phyloP scores from a whole-genome alignment of 2,329 filamentous ascomycete genomes.

The Paracamarosporium sp. region DNA sequence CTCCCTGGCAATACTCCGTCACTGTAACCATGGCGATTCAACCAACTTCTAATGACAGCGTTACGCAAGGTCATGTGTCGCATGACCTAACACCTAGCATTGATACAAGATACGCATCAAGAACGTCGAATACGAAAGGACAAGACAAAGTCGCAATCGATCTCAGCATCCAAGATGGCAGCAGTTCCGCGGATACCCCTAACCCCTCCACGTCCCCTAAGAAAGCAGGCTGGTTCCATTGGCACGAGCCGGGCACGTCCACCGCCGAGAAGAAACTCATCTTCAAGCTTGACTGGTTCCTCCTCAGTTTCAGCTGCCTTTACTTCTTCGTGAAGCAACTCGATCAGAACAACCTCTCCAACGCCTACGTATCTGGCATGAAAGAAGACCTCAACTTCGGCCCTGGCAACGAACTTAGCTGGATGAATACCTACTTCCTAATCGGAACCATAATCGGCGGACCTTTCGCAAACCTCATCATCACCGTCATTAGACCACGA shows the following conservation, averaged over 20 bases:
- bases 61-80: not conserved
- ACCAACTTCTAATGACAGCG: not conserved
- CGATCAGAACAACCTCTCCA: conserved; percentile 20
- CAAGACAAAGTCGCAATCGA: not conserved
- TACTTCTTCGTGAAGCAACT: conserved; percentile 27
- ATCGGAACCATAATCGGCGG: not conserved
- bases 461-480: conserved; percentile 12
- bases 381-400: conserved; percentile 14
- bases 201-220: not conserved
- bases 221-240: conserved; percentile 7
- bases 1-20: not conserved
- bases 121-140: not conserved
- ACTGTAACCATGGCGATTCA: not conserved
- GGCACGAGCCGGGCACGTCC: conserved; percentile 16
- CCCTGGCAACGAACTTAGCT: conserved; percentile 13
- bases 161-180: not conserved
- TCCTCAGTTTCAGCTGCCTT: conserved; percentile 22
- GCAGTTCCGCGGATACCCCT: not conserved
- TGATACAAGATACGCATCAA: not conserved
- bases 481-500: conserved; percentile 7
- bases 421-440: conserved; percentile 13
- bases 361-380: conserved; percentile 18
- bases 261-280: conserved; percentile 21
- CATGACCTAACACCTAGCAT: not conserved
- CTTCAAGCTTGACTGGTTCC: conserved; percentile 23